Conservation (phyloP, 371 early-diverging fungal genomes). For the Rhizopus sp. region DNA sequence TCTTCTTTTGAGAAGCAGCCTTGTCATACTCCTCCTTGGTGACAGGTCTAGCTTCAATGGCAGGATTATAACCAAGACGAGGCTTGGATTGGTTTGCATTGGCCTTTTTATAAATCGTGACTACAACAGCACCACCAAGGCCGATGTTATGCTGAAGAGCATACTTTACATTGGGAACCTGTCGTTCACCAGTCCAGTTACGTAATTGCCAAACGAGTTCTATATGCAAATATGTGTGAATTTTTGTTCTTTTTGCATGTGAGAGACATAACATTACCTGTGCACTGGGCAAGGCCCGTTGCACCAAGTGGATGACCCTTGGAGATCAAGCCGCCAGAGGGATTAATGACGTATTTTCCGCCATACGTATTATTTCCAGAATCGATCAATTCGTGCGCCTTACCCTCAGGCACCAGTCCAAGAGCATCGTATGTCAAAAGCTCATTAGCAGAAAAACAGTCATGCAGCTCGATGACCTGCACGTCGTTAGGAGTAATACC, state of each 20-base stretch:
- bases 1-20: conserved; percentile 52
- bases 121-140: conserved; percentile 77
- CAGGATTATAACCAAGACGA: conserved; percentile 74
- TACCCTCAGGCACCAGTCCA: conserved; percentile 66
- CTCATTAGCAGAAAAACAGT: conserved; percentile 84
- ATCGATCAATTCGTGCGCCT: conserved; percentile 65
- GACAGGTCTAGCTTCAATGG: conserved; percentile 60
- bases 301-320: conserved; percentile 86
- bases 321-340: conserved; percentile 80
- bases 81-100: conserved; percentile 43
- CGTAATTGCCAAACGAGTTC: conserved; percentile 68
- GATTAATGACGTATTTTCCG: conserved; percentile 72
- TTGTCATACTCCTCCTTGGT: conserved; percentile 61
- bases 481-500: conserved; percentile 66
- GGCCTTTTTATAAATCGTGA: conserved; percentile 68
- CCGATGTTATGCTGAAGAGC: conserved; percentile 85
- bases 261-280: conserved; percentile 39
- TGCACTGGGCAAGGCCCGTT: conserved; percentile 81
- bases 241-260: not conserved
- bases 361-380: conserved; percentile 60
- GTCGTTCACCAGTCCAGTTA: conserved; percentile 74
- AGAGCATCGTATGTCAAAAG: conserved; percentile 80
- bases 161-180: conserved; percentile 66
- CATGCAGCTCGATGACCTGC: conserved; percentile 78
- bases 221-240: conserved; percentile 1